Evolutionary conservation across 2,329 filamentous ascomycete species (phyloP), one percentile per base, ranked within the genome.

Genomic region (Apiospora hydei): DNA sequence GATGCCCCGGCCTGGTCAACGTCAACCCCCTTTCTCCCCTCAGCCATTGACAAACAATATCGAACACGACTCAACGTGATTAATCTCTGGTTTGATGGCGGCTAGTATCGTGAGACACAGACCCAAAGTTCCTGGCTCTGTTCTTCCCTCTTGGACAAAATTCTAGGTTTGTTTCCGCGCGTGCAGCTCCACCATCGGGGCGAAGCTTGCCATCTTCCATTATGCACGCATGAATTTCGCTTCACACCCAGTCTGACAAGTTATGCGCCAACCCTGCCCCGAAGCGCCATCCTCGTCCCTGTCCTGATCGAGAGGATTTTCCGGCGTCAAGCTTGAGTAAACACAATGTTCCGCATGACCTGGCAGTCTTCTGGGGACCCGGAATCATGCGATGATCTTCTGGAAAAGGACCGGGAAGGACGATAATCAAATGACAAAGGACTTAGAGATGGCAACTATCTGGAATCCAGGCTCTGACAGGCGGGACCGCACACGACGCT

Each of bases 51-150:
- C 30, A 24, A 51, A 24, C 49, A 51, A 38, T 18, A 6, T 30
- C 57, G 18, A 41, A 4, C 57, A 64, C 57, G 57, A 64, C 34
- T 64, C 57, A n/a, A 13, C 41, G 4, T 41, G 41, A n/a, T 41
- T 64, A 24, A 41, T 41, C 34, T 64, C 57, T n/a, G 18, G 41
- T 64, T 41, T 14, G 57, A 64, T 14, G 34, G 57, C 34, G 57
- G 57, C 57, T 64, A 64, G 57, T 14, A 64, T 64, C 57, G 34
- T 64, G 57, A 64, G 57, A 64, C 57, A 41, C 57, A 64, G 57
- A 21, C 57, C 57, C 57, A 41, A 64, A 64, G 57, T 64, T 41
- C 16, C 34, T 41, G 57, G 18, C 21, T 38, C 34, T 64, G 18
- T 41, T 64, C 34, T 64, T 57, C 26, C 51, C 26, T 64, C 57